Conservation (phyloP, 805 yeast genomes). For the Zygosaccharomyces kombuchaensis region DNA sequence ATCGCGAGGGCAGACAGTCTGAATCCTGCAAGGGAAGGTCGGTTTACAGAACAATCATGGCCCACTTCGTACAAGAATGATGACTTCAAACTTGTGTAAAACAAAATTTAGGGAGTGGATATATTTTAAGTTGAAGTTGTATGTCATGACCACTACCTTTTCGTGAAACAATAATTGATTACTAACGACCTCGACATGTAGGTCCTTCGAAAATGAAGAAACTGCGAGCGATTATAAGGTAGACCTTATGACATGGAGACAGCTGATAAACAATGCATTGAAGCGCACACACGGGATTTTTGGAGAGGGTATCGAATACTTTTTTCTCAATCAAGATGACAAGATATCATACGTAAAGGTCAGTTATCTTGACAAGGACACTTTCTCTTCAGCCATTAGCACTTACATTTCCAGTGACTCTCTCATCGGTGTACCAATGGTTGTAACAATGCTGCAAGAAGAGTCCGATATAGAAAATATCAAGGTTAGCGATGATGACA, state of each 20-base stretch:
- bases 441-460: constrained; percentile 21
- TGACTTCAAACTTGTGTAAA: background rate
- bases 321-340: constrained; percentile 28
- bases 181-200: constrained; percentile 8
- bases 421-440: constrained; percentile 26
- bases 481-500: constrained; percentile 27
- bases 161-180: background rate
- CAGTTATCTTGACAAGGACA: constrained; percentile 27
- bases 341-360: constrained; percentile 28
- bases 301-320: constrained; percentile 38
- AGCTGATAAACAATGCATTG: constrained; percentile 35
- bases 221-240: constrained; percentile 21
- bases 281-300: constrained; percentile 39
- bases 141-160: constrained; percentile 11
- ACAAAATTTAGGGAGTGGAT: constrained; percentile 22
- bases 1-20: no score
- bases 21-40: no score
- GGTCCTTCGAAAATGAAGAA: constrained; percentile 24
- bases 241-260: constrained; percentile 40
- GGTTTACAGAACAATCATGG: no score
- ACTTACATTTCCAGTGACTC: constrained; percentile 33
- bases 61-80: background rate
- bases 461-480: constrained; percentile 23
- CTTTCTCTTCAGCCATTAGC: constrained; percentile 32
- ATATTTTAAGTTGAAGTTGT: constrained; percentile 25